Base-by-base conservation (phyloP, 371 early-diverging fungal species). In the Mucor indicus region DNA sequence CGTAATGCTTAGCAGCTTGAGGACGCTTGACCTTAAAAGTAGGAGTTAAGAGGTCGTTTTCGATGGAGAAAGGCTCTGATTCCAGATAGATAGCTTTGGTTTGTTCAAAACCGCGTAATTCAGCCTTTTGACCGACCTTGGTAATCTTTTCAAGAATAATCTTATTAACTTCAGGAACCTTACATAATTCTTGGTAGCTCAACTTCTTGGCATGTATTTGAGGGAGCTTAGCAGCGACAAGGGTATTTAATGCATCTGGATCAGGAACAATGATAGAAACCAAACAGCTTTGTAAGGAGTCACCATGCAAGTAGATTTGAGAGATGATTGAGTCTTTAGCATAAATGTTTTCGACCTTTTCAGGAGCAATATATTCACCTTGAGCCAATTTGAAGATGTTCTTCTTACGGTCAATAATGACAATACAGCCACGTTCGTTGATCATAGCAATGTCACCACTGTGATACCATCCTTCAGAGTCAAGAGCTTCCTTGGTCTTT, bases 311-410 rank as follows among this genome's bases (percentile, higher is more conserved):
- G 36, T 63, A 67, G 38, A 82, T 64, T 55, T 91, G 91, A 38
- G 77, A 78, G 12, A 91, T 63, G 10, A 85, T 59, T 19, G 68
- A 47, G 41, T 71, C 56, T 56, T 80, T 75, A 22, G 69, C 52
- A 61, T 78, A 86, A 2, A 84, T 72, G 48, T 79, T 81, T 66
- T 95, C 95, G 29, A 95, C 81, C 64, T 93, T 96, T 64, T 99
- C 99, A 9, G 98, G 98, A 0, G 96, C 95, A 56, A 99, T 83
- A 73, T 97, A 99, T 76, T 99, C 99, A 57, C 85, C 85, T 64
- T 86, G 87, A 15, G 81, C 67, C 47, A 92, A 81, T 81, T 99
- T 99, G 83, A 99, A 98, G 43, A 98, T 93, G 59, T 96, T 95
- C 80, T 98, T 98, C 65, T 91, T 90, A 38, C 99, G 78, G 66